Percentiles rank a stretch among this genome's conserved stretches.
phyloP scores from a whole-genome alignment of 2,329 filamentous ascomycete species.

The Neocucurbitaria cava region DNA sequence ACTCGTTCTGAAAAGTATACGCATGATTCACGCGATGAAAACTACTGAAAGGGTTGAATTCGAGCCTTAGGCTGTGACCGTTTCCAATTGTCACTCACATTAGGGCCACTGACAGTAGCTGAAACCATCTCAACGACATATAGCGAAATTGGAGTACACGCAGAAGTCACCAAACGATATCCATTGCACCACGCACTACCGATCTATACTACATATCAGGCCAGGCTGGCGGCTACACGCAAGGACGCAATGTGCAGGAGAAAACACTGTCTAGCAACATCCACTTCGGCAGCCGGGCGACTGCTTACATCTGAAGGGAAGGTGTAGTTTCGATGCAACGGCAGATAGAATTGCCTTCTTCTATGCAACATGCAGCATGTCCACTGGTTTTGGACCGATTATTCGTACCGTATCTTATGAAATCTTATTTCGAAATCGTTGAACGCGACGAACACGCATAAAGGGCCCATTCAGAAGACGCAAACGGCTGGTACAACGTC shows the following conservation, averaged over 20 bases:
- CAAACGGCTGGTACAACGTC: not conserved
- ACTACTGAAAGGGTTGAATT: too few relatives aligned
- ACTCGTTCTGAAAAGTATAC: too few relatives aligned
- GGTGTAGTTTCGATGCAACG: not conserved
- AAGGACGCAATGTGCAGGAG: not conserved
- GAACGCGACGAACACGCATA: not conserved
- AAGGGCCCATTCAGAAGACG: too few relatives aligned
- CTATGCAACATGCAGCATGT: too few relatives aligned
- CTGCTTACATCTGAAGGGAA: not conserved
- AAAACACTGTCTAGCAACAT: not conserved
- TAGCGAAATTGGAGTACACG: not conserved
- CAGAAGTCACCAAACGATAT: too few relatives aligned
- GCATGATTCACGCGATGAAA: too few relatives aligned
- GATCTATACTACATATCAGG: not conserved
- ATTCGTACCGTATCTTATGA: not conserved
- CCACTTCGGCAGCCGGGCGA: not conserved
- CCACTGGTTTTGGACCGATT: not conserved
- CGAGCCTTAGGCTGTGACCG: too few relatives aligned
- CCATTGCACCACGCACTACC: not conserved
- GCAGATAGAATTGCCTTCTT: not conserved
- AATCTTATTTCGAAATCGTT: not conserved
- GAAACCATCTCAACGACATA: not conserved
- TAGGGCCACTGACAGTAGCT: not conserved
- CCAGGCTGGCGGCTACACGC: not conserved
- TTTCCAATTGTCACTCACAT: not conserved